Evolutionary conservation across 441 rosid genomes (phyloP).

Genomic region (Geranium incanum): DNA sequence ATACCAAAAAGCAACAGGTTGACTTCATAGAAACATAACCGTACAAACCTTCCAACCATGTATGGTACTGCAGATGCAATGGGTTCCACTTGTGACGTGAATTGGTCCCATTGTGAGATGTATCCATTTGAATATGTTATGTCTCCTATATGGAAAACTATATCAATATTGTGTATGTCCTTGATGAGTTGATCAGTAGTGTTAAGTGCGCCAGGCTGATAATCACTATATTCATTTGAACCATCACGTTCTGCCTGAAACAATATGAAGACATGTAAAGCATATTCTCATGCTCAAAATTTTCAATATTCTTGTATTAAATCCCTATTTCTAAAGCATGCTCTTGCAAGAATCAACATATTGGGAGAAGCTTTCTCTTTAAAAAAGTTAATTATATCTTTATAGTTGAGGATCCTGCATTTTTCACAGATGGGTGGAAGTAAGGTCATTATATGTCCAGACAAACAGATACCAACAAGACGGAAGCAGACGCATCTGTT

Average conservation of each 20-base stretch:
- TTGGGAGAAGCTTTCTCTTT: no score
- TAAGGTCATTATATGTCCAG: not conserved
- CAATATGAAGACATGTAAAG: conserved; percentile 5
- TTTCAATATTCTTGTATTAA: not conserved
- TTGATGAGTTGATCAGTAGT: conserved; percentile 76
- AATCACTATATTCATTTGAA: conserved; percentile 72
- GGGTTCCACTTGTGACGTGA: conserved; percentile 87
- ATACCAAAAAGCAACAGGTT: not conserved
- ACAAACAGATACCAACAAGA: not conserved
- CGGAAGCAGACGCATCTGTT: not conserved
- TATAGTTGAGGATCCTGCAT: not conserved
- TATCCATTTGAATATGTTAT: conserved; percentile 78
- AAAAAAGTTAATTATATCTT: no score
- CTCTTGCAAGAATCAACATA: not conserved
- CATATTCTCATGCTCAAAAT: not conserved
- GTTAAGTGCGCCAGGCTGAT: conserved; percentile 86
- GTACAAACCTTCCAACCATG: conserved; percentile 70
- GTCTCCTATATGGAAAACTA: conserved; percentile 87
- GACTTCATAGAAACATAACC: not conserved
- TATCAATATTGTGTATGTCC: conserved; percentile 58
- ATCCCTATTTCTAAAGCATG: not conserved
- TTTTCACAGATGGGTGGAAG: not conserved
- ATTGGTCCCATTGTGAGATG: conserved; percentile 94
- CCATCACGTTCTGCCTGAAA: conserved; percentile 90
- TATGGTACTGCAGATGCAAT: conserved; percentile 69